A percentile compares a stretch with the other conserved stretches of the same genome.
These are phyloP conservation scores for Aspergillus caelatus DNA, from an alignment of 2,329 filamentous ascomycete species.

Conservation along the genomic window DNA sequence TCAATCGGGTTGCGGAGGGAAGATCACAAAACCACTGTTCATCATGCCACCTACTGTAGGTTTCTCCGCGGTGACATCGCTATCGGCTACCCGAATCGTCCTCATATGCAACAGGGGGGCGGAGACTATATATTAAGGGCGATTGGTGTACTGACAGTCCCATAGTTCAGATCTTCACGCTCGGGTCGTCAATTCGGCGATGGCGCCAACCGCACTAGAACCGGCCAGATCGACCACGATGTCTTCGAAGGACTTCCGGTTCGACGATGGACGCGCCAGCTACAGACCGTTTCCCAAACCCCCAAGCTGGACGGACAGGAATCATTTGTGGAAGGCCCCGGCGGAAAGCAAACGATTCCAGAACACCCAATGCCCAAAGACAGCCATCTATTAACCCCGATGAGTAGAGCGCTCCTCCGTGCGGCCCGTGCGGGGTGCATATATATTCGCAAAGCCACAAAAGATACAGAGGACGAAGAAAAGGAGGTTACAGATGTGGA, in stretches of 20 bases:
- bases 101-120: background rate
- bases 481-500: slow-evolving; percentile 40
- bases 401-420: slow-evolving; percentile 80
- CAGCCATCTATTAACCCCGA: slow-evolving; percentile 72
- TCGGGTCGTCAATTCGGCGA: slow-evolving; percentile 61
- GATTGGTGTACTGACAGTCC: slow-evolving; percentile 18
- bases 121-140: background rate
- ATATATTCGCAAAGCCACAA: slow-evolving; percentile 69
- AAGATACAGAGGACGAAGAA: slow-evolving; percentile 39
- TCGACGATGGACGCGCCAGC: slow-evolving; percentile 81
- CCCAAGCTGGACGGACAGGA: slow-evolving; percentile 62
- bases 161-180: slow-evolving; percentile 59
- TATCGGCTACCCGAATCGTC: background rate
- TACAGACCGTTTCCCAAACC: slow-evolving; percentile 68
- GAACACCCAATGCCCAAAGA: slow-evolving; percentile 90
- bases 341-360: slow-evolving; percentile 50
- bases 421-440: slow-evolving; percentile 76
- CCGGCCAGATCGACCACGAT: slow-evolving; percentile 64
- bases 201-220: slow-evolving; percentile 40
- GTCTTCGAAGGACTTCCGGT: slow-evolving; percentile 77
- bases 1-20: slow-evolving; percentile 11
- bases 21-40: slow-evolving; percentile 16
- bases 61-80: slow-evolving; percentile 16
- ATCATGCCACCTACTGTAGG: slow-evolving; percentile 41
- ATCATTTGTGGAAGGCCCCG: slow-evolving; percentile 29